Evolutionary conservation across 805 yeast species (phyloP), one percentile per base, ranked within the genome.

Genomic region (Alloascoidea africana): DNA sequence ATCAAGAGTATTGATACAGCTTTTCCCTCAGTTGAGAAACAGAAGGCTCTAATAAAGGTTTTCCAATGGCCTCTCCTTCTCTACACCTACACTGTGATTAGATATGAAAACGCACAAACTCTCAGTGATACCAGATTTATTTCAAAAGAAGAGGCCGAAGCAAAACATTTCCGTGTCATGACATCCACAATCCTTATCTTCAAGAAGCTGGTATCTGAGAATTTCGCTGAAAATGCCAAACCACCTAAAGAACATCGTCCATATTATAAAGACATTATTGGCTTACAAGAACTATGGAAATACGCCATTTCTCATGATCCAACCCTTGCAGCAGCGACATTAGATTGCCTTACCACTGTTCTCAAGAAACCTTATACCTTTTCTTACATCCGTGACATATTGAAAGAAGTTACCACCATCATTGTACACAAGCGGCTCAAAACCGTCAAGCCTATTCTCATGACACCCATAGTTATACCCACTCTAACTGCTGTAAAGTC

Each of bases 61-160:
- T 81, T 83, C 48, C 60, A 59, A 38, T 58, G 56, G 3, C 77
- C 70, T 38, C 66, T 83, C 11, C 45, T 81, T 14, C 69, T 69
- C 36, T 74, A 68, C 42, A 60, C 73, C 8, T 58, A 62, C 34
- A 71, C 74, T 27, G 61, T 71, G 0, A 47, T 83, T 5, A 53
- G 66, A 13, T 52, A 58, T 19, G 94, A 86, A 51, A 60, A 71
- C 2, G 66, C 65, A 3, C 73, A 68, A 13, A 68, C 85, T 0
- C 54, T 87, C 15, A 74, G 87, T 2, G 96, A 87, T 48, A 80
- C 76, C 49, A 62, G 94, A 39, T 74, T 71, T 46, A 68, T 75
- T 14, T 66, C 73, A 3, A 67, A 66, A 36, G 82, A 76, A 34
- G 94, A 85, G 42, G 66, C 82, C 0, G 60, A 61, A 18, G 56